Conservation (phyloP, 345 rosid species). For the Rhodomyrtus tomentosa region DNA sequence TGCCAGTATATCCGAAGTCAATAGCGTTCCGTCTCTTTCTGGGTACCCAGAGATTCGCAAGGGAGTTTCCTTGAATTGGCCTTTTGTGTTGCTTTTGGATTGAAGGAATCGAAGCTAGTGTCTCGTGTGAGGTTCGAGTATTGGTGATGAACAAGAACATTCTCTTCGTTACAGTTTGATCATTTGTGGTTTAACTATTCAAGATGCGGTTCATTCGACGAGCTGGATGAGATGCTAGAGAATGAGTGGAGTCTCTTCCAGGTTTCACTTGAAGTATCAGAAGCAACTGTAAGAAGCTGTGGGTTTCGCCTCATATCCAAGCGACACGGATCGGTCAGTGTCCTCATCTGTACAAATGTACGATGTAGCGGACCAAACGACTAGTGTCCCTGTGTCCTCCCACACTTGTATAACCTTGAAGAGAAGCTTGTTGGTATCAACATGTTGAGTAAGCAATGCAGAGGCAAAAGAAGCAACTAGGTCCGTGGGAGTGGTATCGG, state of each 20-base stretch:
- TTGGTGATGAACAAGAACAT: neutral
- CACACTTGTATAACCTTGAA: too few relatives aligned
- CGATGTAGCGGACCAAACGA: too few relatives aligned
- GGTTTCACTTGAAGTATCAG: neutral
- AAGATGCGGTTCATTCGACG: neutral
- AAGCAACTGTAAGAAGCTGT: neutral
- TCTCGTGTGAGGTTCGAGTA: neutral
- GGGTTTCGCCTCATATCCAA: too few relatives aligned
- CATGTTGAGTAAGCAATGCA: too few relatives aligned
- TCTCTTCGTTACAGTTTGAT: neutral
- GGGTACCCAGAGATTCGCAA: too few relatives aligned
- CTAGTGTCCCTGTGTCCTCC: too few relatives aligned
- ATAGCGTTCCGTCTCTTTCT: neutral
- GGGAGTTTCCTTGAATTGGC: too few relatives aligned
- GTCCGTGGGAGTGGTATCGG: too few relatives aligned
- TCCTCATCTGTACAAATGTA: too few relatives aligned
- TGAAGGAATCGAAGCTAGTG: rapidly evolving
- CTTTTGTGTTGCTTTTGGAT: rapidly evolving
- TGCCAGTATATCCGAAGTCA: neutral
- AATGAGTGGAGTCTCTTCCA: neutral
- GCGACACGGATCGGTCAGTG: too few relatives aligned
- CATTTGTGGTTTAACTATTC: neutral
- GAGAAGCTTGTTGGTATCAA: too few relatives aligned
- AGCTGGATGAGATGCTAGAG: neutral
- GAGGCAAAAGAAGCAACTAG: too few relatives aligned